phyloP scores from a whole-genome alignment of 371 early-diverging fungal genomes.

The Capillidium rhysosporum region DNA sequence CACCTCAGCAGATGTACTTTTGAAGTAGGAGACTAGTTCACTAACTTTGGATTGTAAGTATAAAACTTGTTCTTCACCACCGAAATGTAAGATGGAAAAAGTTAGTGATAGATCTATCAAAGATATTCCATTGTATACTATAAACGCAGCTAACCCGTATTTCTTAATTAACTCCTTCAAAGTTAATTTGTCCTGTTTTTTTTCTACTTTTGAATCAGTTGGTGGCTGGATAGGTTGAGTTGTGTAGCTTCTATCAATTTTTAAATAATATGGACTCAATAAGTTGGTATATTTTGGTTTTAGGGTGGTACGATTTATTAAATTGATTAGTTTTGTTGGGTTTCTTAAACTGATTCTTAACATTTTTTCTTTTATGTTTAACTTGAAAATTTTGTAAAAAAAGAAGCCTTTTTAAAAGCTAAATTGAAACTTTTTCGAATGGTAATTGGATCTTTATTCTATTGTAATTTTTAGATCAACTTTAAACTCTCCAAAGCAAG shows the following conservation, averaged over 20 bases:
- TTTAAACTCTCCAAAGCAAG: too few relatives aligned
- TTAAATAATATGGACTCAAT: too few relatives aligned
- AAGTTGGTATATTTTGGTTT: background rate
- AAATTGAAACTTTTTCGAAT: too few relatives aligned
- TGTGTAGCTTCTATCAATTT: too few relatives aligned
- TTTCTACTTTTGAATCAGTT: background rate
- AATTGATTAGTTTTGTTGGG: too few relatives aligned
- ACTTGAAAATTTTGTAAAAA: too few relatives aligned
- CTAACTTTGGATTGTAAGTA: slow-evolving; percentile 9
- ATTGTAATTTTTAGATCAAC: too few relatives aligned
- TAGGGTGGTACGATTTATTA: background rate
- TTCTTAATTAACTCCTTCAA: slow-evolving; percentile 15
- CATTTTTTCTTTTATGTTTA: too few relatives aligned
- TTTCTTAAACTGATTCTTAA: too few relatives aligned
- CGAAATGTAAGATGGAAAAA: slow-evolving; percentile 15
- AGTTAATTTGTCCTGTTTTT: slow-evolving; percentile 9
- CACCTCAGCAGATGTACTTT: background rate
- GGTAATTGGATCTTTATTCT: too few relatives aligned
- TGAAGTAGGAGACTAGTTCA: slow-evolving; percentile 3
- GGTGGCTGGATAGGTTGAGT: background rate
- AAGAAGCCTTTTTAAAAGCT: too few relatives aligned
- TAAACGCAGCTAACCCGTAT: slow-evolving; percentile 17
- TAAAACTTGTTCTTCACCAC: slow-evolving; percentile 18
- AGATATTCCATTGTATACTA: slow-evolving; percentile 16
- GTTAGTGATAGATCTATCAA: slow-evolving; percentile 16